Conservation (phyloP, 2,329 filamentous ascomycete genomes). For the Chlorencoelia australis region DNA sequence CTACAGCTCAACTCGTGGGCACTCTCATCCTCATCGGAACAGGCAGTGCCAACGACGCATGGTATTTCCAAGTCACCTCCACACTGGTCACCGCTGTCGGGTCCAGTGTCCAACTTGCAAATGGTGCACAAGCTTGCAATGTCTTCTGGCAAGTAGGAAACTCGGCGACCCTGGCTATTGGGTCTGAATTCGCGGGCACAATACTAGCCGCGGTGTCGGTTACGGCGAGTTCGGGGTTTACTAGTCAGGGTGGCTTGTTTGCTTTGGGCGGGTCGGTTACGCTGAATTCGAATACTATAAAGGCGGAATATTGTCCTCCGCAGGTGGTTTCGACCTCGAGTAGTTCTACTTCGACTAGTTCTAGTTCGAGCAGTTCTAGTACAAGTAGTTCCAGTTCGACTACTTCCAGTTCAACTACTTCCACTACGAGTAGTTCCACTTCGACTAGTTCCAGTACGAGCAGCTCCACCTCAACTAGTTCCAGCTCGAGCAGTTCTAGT, state of each 20-base stretch:
- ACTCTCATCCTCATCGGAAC: constrained; percentile 8
- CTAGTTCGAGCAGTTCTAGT: not conserved
- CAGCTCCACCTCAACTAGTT: not conserved
- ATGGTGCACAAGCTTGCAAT: constrained; percentile 8
- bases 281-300: constrained; percentile 3
- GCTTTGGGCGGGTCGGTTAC: constrained; percentile 4
- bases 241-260: constrained; percentile 2
- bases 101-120: constrained; percentile 2
- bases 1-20: constrained; percentile 4
- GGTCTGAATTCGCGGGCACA: constrained; percentile 5
- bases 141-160: constrained; percentile 11
- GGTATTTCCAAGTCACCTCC: constrained; percentile 10
- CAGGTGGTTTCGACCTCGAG: no score
- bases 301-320: not conserved
- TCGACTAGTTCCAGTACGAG: not conserved
- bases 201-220: constrained; percentile 6
- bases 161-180: constrained; percentile 6
- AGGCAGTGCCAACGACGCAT: constrained; percentile 3
- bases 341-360: not conserved
- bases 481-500: not conserved
- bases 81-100: constrained; percentile 3
- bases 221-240: constrained; percentile 1
- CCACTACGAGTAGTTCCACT: not conserved
- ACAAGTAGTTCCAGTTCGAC: not conserved
- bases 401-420: not conserved